Evolutionary conservation across 257 asterid genomes (phyloP).

Genomic region (Solanum verrucosum): DNA sequence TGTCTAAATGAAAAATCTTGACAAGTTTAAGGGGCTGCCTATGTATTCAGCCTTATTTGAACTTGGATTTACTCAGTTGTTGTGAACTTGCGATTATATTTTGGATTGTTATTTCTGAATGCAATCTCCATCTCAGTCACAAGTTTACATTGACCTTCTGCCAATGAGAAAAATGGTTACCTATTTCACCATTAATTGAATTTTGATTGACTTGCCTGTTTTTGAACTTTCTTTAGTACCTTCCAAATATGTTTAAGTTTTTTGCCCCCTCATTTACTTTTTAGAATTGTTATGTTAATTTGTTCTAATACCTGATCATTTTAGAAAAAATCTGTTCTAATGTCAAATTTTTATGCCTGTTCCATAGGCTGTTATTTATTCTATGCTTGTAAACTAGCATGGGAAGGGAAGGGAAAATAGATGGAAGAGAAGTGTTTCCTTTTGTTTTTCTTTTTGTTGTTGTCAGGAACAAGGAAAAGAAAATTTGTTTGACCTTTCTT

Average conservation of each 20-base stretch:
- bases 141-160: not conserved
- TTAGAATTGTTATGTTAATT: not conserved
- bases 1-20: not conserved
- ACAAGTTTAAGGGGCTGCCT: not conserved
- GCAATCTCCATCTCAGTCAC: not conserved
- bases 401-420: not conserved
- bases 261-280: not conserved
- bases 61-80: not conserved
- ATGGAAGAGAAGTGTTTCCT: not conserved
- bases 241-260: not conserved
- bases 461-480: not conserved
- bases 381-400: not conserved
- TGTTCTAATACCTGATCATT: not conserved
- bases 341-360: not conserved
- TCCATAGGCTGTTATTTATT: not conserved
- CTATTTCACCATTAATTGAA: not conserved
- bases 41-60: not conserved
- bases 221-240: not conserved
- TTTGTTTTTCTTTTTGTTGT: not conserved
- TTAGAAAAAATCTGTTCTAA: not conserved
- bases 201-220: not conserved
- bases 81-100: not conserved
- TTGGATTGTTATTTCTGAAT: not conserved
- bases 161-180: not conserved
- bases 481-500: not conserved